Base-by-base conservation (phyloP, 2,329 filamentous ascomycete genomes). In the Penicillium sp. region DNA sequence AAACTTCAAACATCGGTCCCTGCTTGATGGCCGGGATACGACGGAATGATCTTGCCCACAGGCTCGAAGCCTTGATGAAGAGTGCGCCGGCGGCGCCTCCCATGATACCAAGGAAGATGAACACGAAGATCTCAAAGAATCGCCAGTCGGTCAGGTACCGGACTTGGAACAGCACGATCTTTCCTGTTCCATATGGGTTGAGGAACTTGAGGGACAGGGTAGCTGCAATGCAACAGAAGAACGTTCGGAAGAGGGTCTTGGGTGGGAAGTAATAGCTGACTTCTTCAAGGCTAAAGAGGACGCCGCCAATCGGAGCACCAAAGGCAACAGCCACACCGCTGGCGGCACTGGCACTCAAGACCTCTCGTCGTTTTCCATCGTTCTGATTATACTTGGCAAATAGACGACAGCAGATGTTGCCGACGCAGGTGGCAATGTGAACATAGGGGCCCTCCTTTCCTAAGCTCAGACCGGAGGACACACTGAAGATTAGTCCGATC, bases 371-470 rank as follows among this genome's bases (percentile, higher is more conserved):
- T 70, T 99, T 99, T 45, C 84, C 93, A 64, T 99, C 93, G 62
- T 99, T 99, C 55, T 82, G 79, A 61, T 93, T 89, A 69, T 97
- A 99, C 67, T 99, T 99, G 53, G 82, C 75, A 61, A 97, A 97
- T n/a, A 97, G 69, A 64, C 93, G 88, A 64, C 92, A 96, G 28
- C 87, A 84, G 65, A 99, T 95, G 62, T 99, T 99, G 50, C 93
- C 93, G 18, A 97, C 86, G 60, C 92, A 95, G 1, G 92, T 88
- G 0, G 91, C 90, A 63, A 97, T 95, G 68, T 99, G 93, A n/a
- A 99, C 93, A 63, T 92, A 97, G 0, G 93, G 93, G 0, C 92
- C 84, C 70, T 96, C 93, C 68, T 99, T 99, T 25, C 93, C 93
- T 35, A 99, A 77, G 65, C 90, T 95, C 52, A 99, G 78, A 3